Percentiles rank a stretch among this genome's conserved stretches.
phyloP scores from a whole-genome alignment of 2,329 filamentous ascomycete species.

The Nannizziopsis arthrosporioides region DNA sequence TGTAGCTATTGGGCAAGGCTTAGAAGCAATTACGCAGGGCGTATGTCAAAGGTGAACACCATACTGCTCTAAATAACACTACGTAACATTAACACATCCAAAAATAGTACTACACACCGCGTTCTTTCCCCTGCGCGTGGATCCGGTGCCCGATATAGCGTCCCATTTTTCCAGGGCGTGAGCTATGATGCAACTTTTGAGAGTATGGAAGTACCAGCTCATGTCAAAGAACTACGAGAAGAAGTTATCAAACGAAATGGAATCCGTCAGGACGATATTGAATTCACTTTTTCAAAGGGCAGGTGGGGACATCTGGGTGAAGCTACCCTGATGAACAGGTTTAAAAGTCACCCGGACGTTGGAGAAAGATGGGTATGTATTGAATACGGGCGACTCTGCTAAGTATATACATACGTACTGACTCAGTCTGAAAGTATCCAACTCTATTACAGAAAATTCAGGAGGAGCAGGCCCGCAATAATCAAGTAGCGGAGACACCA shows the following conservation, averaged over 20 bases:
- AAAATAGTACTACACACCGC: slow-evolving; percentile 60
- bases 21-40: slow-evolving; percentile 73
- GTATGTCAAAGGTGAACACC: slow-evolving; percentile 54
- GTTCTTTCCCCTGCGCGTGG: slow-evolving; percentile 64
- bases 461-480: slow-evolving; percentile 42
- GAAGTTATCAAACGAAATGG: slow-evolving; percentile 47
- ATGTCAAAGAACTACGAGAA: slow-evolving; percentile 51
- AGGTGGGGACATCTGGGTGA: slow-evolving; percentile 60
- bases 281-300: slow-evolving; percentile 72
- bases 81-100: background rate
- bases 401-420: background rate
- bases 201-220: slow-evolving; percentile 57
- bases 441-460: slow-evolving; percentile 45
- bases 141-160: slow-evolving; percentile 60
- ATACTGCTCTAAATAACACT: background rate
- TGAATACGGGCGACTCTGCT: too few species aligned
- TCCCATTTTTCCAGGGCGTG: slow-evolving; percentile 84
- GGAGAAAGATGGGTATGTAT: slow-evolving; percentile 57
- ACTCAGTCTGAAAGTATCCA: slow-evolving; percentile 41
- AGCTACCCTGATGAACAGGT: slow-evolving; percentile 69
- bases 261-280: slow-evolving; percentile 58
- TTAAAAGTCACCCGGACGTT: slow-evolving; percentile 81
- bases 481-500: slow-evolving; percentile 13
- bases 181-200: slow-evolving; percentile 69
- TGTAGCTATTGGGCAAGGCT: slow-evolving; percentile 74